Conservation (phyloP, 2,329 filamentous ascomycete species). For the Claviceps purpurea region DNA sequence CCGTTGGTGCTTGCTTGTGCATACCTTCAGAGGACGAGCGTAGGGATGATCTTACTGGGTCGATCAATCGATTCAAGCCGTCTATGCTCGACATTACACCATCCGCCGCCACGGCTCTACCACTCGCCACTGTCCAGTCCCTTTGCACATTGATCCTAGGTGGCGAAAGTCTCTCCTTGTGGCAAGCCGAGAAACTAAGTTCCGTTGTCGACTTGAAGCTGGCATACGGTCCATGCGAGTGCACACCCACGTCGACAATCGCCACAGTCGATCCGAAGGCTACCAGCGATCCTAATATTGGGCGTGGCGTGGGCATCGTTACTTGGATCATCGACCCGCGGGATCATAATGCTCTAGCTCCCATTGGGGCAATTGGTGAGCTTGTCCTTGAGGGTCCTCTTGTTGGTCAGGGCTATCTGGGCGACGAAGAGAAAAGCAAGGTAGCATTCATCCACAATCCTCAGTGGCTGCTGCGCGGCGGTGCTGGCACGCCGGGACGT, state of each 20-base stretch:
- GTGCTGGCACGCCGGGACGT: conserved; percentile 14
- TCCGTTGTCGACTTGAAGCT: not conserved
- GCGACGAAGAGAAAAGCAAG: conserved; percentile 28
- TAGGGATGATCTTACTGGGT: conserved; percentile 3
- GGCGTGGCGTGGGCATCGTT: not conserved
- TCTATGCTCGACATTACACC: conserved; percentile 4
- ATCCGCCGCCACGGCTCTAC: not conserved
- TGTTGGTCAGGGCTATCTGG: conserved; percentile 35
- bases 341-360: conserved; percentile 12
- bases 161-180: not conserved
- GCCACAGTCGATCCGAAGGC: not conserved
- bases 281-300: conserved; percentile 1
- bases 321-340: conserved; percentile 17
- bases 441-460: conserved; percentile 30
- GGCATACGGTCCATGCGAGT: conserved; percentile 12
- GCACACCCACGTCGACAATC: conserved; percentile 3
- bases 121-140: not conserved
- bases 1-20: conserved; percentile 7
- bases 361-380: conserved; percentile 19
- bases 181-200: not conserved
- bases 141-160: conserved; percentile 1
- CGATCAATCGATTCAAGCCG: conserved; percentile 3
- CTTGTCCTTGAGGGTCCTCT: conserved; percentile 28
- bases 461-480: conserved; percentile 17
- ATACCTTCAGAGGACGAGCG: conserved; percentile 8